These are phyloP conservation scores for Aegilops bicornis DNA, from an alignment of 176 grass and related monocot species.

Conservation along the genomic window DNA sequence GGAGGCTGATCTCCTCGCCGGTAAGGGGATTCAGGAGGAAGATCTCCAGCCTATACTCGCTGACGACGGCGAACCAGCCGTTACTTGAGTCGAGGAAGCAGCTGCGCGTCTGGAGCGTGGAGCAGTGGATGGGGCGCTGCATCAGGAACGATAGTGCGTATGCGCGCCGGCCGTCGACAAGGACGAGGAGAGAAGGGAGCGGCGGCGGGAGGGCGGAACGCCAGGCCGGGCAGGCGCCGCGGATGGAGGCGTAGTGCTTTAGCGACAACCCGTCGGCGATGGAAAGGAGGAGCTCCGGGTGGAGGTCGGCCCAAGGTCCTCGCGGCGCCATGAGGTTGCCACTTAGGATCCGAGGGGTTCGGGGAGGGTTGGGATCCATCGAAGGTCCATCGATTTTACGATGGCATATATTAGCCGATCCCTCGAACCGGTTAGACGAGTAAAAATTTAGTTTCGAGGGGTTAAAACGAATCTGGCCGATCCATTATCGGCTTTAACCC, in stretches of 20 bases:
- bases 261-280: slow-evolving; percentile 1
- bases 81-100: background rate
- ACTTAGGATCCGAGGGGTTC: too few relatives aligned
- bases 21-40: background rate
- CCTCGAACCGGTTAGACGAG: too few relatives aligned
- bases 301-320: background rate
- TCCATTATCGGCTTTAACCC: too few relatives aligned
- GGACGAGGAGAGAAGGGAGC: background rate
- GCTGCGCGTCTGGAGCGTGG: background rate
- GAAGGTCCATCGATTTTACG: too few relatives aligned
- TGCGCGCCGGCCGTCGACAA: background rate
- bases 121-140: background rate
- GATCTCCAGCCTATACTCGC: background rate
- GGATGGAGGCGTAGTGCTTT: background rate
- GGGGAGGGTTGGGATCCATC: too few relatives aligned
- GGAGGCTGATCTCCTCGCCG: background rate
- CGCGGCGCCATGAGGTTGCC: background rate
- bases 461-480: too few relatives aligned
- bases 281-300: background rate
- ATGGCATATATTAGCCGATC: too few relatives aligned
- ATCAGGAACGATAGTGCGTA: background rate
- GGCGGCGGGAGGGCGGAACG: background rate
- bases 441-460: too few relatives aligned
- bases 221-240: background rate
- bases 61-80: background rate